Percentiles rank a stretch among this genome's conserved stretches.
Conservation (phyloP, 345 rosid genomes). For the Eucalyptus tenuipes region DNA sequence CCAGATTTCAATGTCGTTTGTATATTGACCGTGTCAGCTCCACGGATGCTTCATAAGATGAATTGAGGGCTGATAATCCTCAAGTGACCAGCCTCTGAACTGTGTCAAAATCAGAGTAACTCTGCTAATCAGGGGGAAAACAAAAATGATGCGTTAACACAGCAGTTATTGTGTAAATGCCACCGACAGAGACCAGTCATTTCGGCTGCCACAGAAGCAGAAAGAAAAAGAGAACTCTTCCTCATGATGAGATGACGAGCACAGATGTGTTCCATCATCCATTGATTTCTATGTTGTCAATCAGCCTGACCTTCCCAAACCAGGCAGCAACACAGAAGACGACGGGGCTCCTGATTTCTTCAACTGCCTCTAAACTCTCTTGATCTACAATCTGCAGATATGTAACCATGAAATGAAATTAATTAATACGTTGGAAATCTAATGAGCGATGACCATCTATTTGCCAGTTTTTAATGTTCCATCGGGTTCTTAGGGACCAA, state of each 20-base stretch:
- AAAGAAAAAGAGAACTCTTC: not conserved
- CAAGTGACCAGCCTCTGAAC: not conserved
- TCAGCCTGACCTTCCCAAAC: conserved; percentile 78
- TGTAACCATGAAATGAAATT: not conserved
- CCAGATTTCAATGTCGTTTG: not conserved
- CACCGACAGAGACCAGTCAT: not conserved
- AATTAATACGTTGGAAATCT: not conserved
- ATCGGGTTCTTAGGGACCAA: not conserved
- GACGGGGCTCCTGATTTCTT: conserved; percentile 41
- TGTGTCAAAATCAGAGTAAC: not conserved
- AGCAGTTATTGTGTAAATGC: not conserved
- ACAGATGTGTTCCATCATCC: not conserved
- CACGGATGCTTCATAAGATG: not conserved
- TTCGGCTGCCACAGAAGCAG: not conserved
- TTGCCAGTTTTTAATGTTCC: not conserved
- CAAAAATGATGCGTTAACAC: not conserved
- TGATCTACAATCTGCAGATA: conserved; percentile 51
- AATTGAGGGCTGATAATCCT: not conserved
- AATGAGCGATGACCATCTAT: not conserved
- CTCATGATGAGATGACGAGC: not conserved
- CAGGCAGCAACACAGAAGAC: conserved; percentile 69
- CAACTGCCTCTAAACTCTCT: conserved; percentile 47
- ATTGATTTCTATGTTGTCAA: conserved; percentile 72
- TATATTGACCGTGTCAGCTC: not conserved
- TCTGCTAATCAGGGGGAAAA: not conserved